Percentiles rank a stretch among this genome's conserved stretches.
Evolutionary conservation across 805 yeast species (phyloP).

Genomic region (Saturnispora zaruensis): DNA sequence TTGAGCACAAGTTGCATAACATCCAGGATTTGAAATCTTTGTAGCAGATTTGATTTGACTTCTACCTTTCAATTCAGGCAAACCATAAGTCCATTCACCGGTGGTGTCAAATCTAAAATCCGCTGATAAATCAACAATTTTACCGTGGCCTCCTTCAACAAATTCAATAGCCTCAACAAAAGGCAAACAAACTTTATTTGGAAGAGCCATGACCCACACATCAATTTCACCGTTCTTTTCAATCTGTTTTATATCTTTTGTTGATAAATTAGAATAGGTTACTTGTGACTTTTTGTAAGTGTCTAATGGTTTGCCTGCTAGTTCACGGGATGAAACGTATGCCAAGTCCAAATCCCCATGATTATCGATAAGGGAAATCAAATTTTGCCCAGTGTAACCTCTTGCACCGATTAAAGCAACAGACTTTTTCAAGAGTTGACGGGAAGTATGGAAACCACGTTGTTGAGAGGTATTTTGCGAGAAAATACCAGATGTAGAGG

Average conservation of each 20-base stretch:
- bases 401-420: slow-evolving; percentile 97
- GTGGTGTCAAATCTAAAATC: slow-evolving; percentile 90
- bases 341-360: slow-evolving; percentile 85
- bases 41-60: slow-evolving; percentile 55
- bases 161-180: slow-evolving; percentile 74
- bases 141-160: slow-evolving; percentile 53
- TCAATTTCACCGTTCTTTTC: slow-evolving; percentile 77
- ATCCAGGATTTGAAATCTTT: slow-evolving; percentile 94
- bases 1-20: slow-evolving; percentile 99
- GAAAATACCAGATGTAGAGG: slow-evolving; percentile 37
- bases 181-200: slow-evolving; percentile 92
- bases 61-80: slow-evolving; percentile 84
- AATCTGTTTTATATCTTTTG: slow-evolving; percentile 73
- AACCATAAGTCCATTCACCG: slow-evolving; percentile 87
- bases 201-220: slow-evolving; percentile 98
- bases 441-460: slow-evolving; percentile 23
- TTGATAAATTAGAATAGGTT: slow-evolving; percentile 74
- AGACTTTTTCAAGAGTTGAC: slow-evolving; percentile 24
- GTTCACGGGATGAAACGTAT: slow-evolving; percentile 94
- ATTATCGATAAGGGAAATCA: slow-evolving; percentile 74
- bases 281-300: slow-evolving; percentile 81
- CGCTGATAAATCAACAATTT: slow-evolving; percentile 88
- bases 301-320: slow-evolving; percentile 74
- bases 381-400: slow-evolving; percentile 93
- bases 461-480: slow-evolving; percentile 30